Conservation (phyloP, 805 yeast genomes). For the Hanseniaspora meyeri region DNA sequence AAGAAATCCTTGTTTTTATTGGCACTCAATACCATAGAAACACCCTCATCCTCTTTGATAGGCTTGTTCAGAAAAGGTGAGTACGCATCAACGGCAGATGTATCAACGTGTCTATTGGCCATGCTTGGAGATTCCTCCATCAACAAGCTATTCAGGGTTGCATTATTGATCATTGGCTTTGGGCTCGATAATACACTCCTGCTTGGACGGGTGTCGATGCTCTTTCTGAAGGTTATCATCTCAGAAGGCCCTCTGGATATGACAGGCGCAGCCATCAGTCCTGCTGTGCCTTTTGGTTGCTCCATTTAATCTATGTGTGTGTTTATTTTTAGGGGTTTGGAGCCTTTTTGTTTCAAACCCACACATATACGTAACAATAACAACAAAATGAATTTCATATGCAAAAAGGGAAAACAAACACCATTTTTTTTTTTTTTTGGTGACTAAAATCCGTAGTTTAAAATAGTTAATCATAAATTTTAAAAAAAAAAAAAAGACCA, state of each 20-base stretch:
- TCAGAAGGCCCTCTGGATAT: not conserved
- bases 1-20: constrained; percentile 39
- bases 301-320: not conserved
- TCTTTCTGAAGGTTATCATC: constrained; percentile 12
- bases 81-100: constrained; percentile 8
- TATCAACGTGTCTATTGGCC: not conserved
- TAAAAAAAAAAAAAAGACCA: not conserved
- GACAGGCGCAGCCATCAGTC: constrained; percentile 2
- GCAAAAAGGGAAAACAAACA: no score
- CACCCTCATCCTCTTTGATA: not conserved
- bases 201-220: constrained; percentile 5
- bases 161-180: not conserved
- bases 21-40: not conserved
- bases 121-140: not conserved
- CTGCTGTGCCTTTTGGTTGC: not conserved
- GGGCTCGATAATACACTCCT: constrained; percentile 7
- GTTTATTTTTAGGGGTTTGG: not conserved
- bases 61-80: not conserved
- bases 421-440: no score
- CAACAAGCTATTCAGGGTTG: not conserved
- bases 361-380: not conserved
- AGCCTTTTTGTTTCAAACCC: not conserved
- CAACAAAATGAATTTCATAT: no score
- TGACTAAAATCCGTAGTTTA: no score
- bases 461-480: no score